Conservation (phyloP, 495 filamentous ascomycete species). For the Penicillium parvum region DNA sequence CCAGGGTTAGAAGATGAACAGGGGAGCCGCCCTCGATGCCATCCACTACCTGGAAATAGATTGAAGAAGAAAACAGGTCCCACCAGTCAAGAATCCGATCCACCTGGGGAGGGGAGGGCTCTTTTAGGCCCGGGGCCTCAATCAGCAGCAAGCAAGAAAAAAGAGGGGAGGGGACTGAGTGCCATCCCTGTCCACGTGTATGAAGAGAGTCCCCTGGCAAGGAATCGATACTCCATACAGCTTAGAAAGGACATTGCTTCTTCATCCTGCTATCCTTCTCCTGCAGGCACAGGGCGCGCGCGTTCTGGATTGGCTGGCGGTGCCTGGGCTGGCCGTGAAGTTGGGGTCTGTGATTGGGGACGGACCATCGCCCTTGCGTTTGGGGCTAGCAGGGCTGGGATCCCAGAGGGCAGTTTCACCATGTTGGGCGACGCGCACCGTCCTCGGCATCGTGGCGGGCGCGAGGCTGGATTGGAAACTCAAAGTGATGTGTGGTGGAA, state of each 20-base stretch:
- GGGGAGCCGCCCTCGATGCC: conserved; percentile 17
- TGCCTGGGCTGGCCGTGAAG: conserved; percentile 1
- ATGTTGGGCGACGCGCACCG: conserved; percentile 13
- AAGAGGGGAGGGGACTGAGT: conserved; percentile 5
- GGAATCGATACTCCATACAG: conserved; percentile 5
- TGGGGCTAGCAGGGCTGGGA: conserved; percentile 4
- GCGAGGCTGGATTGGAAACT: conserved; percentile 7
- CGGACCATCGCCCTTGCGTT: conserved; percentile 23
- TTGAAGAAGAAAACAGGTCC: conserved; percentile 8
- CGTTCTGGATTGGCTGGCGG: conserved; percentile 6
- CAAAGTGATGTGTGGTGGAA: neutral
- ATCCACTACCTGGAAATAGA: conserved; percentile 5
- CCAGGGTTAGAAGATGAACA: conserved; percentile 11
- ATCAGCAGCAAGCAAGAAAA: too few species aligned
- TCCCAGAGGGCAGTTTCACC: conserved; percentile 16
- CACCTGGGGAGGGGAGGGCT: conserved; percentile 4
- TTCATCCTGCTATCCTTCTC: conserved; percentile 6
- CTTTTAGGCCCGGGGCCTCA: conserved; percentile 9
- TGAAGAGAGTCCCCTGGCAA: conserved; percentile 1
- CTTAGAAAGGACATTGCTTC: conserved; percentile 6
- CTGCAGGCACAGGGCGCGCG: conserved; percentile 5
- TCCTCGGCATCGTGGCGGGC: conserved; percentile 10
- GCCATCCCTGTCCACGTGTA: conserved; percentile 26
- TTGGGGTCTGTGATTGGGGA: conserved; percentile 10
- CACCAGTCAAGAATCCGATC: conserved; percentile 16